A percentile compares a stretch with the other conserved stretches of the same genome.
phyloP scores from a whole-genome alignment of 2,329 filamentous ascomycete species.

The Cladorrhinum sp. region DNA sequence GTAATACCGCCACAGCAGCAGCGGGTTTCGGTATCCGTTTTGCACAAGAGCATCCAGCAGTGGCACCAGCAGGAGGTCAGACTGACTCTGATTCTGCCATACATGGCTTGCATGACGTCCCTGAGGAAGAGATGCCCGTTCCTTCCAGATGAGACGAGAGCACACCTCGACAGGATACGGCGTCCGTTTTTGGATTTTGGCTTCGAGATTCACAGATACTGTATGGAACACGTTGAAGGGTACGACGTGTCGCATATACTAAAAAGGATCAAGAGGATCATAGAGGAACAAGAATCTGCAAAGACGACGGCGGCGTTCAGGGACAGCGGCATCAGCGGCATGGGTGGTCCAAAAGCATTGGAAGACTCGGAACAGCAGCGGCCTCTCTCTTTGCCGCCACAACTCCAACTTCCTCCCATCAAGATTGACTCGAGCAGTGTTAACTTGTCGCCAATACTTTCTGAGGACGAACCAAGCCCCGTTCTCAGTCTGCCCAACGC shows the following conservation, averaged over 20 bases:
- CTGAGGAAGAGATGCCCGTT: neutral
- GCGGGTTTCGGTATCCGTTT: neutral
- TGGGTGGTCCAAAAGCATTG: constrained; percentile 3
- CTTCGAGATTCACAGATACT: constrained; percentile 16
- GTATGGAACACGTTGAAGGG: constrained; percentile 8
- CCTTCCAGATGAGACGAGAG: neutral
- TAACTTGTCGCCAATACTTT: neutral
- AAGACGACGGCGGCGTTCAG: neutral
- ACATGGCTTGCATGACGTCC: constrained; percentile 2
- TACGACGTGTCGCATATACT: constrained; percentile 9
- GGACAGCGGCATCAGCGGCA: constrained; percentile 7
- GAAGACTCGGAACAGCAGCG: neutral
- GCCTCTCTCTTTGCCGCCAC: neutral
- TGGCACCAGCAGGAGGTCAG: constrained; percentile 7
- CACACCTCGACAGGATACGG: constrained; percentile 1
- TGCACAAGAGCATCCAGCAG: neutral
- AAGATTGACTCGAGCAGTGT: neutral
- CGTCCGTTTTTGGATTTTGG: constrained; percentile 12
- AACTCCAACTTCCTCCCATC: constrained; percentile 1
- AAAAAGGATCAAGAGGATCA: neutral
- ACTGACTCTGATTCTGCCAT: constrained; percentile 4
- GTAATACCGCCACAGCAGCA: neutral
- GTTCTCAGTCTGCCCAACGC: neutral
- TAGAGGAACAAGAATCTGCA: neutral
- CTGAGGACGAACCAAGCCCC: neutral